These are phyloP conservation scores for Vigna angularis DNA, from an alignment of 306 rosid genomes.

Conservation along the genomic window DNA sequence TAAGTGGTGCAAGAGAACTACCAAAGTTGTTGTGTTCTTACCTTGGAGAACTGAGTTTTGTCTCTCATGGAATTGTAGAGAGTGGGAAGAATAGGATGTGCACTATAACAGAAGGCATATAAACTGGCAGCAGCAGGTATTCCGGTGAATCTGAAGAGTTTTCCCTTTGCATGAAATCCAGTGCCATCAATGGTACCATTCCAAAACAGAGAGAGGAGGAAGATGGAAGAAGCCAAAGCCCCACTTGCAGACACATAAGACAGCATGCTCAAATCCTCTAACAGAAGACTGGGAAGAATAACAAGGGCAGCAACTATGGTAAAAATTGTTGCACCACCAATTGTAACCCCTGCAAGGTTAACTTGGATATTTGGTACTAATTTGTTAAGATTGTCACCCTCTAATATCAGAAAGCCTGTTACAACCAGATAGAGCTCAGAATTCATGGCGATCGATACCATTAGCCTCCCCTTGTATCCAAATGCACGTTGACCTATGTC, in stretches of 20 bases:
- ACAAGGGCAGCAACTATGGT: conserved; percentile 60
- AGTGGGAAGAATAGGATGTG: conserved; percentile 85
- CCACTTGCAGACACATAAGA: conserved; percentile 84
- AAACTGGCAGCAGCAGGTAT: conserved; percentile 75
- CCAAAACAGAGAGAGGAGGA: conserved; percentile 66
- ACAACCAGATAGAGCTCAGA: conserved; percentile 76
- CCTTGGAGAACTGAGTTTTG: conserved; percentile 73
- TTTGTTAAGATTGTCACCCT: conserved; percentile 75
- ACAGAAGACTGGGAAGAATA: conserved; percentile 78
- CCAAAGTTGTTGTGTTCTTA: conserved; percentile 43
- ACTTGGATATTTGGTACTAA: conserved; percentile 56
- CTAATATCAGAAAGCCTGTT: conserved; percentile 78
- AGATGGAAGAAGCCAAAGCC: conserved; percentile 73
- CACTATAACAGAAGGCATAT: conserved; percentile 78
- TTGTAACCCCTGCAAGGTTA: conserved; percentile 51
- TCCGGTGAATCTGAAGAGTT: conserved; percentile 56
- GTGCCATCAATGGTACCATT: conserved; percentile 77
- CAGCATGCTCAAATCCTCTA: conserved; percentile 73
- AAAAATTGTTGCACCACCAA: conserved; percentile 61
- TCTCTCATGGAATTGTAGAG: conserved; percentile 75
- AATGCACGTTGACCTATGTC: conserved; percentile 85
- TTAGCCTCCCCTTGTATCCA: conserved; percentile 63
- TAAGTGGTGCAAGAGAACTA: background rate
- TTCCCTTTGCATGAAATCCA: conserved; percentile 72
- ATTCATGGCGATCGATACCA: conserved; percentile 69